Conservation (phyloP, 2,329 filamentous ascomycete species). For the Xylariaceae sp. region DNA sequence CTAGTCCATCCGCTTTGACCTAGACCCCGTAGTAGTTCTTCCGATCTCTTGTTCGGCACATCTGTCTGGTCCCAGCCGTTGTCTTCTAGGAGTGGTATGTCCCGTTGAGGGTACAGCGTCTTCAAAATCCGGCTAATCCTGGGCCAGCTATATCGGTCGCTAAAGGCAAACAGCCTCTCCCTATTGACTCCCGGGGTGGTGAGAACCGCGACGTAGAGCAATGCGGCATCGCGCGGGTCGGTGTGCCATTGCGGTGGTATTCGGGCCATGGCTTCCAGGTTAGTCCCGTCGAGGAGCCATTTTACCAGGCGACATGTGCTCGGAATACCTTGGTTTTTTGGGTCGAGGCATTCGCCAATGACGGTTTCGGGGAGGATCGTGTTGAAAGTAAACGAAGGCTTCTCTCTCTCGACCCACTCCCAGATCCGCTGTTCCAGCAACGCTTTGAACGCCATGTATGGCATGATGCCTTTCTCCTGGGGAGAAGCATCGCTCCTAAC, state of each 20-base stretch:
- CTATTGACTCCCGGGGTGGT: constrained; percentile 31
- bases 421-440: constrained; percentile 37
- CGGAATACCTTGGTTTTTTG: constrained; percentile 33
- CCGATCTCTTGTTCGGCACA: constrained; percentile 35
- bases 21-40: constrained; percentile 32
- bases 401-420: constrained; percentile 37
- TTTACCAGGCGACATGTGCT: constrained; percentile 40
- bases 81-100: constrained; percentile 28
- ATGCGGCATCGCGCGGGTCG: constrained; percentile 35
- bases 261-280: constrained; percentile 23
- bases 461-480: constrained; percentile 27
- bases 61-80: constrained; percentile 36
- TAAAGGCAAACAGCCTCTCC: constrained; percentile 38
- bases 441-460: constrained; percentile 40
- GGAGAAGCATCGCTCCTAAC: constrained; percentile 17
- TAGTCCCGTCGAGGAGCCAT: constrained; percentile 33
- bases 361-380: constrained; percentile 37
- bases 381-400: constrained; percentile 37
- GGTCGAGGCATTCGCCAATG: constrained; percentile 35
- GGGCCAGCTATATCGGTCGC: constrained; percentile 37
- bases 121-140: constrained; percentile 34
- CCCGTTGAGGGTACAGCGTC: constrained; percentile 32
- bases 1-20: constrained; percentile 35
- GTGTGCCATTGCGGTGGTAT: constrained; percentile 37
- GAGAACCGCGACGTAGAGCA: constrained; percentile 39